These are phyloP conservation scores for Protea cynaroides DNA, from an alignment of 164 flowering plant species.

Conservation along the genomic window DNA sequence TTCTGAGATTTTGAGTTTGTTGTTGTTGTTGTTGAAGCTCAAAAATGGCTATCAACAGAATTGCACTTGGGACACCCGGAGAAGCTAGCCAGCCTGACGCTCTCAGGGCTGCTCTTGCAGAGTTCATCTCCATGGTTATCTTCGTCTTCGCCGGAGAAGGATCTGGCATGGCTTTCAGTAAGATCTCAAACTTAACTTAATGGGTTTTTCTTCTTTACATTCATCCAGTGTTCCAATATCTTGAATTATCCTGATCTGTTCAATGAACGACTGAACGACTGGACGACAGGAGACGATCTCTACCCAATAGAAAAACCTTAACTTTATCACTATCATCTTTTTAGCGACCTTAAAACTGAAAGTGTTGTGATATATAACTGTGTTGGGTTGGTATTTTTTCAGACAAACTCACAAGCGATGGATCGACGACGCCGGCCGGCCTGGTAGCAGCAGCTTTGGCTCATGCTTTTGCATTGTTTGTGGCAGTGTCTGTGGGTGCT, in stretches of 20 bases:
- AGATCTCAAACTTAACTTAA: constrained; percentile 1
- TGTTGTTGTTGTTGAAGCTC: neutral
- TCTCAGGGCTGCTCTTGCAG: constrained; percentile 54
- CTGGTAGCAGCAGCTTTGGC: constrained; percentile 33
- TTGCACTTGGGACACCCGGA: constrained; percentile 40
- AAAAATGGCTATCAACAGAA: constrained; percentile 42
- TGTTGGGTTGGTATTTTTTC: constrained; percentile 3
- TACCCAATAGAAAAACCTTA: no score
- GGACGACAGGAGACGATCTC: no score
- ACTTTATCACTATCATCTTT: no score
- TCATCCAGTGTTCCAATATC: no score
- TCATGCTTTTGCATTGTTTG: constrained; percentile 37
- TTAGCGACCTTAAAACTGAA: no score
- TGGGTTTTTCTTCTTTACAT: no score
- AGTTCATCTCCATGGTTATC: constrained; percentile 55
- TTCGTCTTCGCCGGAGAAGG: constrained; percentile 74
- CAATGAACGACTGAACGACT: no score
- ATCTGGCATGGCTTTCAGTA: constrained; percentile 69
- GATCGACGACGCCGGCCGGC: constrained; percentile 37
- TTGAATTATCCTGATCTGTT: no score
- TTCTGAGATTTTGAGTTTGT: no score
- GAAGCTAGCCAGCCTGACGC: constrained; percentile 41
- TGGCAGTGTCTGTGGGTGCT: constrained; percentile 40
- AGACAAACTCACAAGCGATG: constrained; percentile 37
- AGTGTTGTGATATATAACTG: neutral